These are phyloP conservation scores for Fusarium sterilihyphosum DNA, from an alignment of 2,329 filamentous ascomycete genomes.

Conservation along the genomic window DNA sequence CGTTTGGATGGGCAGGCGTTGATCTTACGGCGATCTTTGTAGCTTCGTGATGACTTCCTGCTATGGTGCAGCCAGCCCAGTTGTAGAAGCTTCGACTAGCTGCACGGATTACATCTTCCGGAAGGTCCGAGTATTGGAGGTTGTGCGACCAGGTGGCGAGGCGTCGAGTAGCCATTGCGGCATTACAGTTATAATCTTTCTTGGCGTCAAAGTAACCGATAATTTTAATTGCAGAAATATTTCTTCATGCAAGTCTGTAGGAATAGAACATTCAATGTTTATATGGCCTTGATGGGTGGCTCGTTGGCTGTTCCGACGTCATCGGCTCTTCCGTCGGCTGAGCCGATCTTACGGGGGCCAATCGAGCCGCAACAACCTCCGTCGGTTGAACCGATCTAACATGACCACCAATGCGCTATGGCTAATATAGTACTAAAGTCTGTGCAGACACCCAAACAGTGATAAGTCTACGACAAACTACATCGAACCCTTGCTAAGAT, in stretches of 20 bases:
- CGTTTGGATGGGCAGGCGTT: accelerated
- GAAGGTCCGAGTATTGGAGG: background rate
- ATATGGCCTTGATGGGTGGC: background rate
- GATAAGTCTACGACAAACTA: background rate
- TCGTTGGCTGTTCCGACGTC: background rate
- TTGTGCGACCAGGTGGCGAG: slow-evolving; percentile 1
- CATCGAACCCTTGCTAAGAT: background rate
- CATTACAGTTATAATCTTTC: too few relatives aligned
- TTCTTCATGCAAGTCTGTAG: accelerated
- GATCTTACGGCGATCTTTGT: background rate
- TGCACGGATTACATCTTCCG: background rate
- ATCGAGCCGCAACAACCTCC: background rate
- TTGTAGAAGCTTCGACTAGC: slow-evolving; percentile 8
- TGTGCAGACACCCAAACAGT: background rate
- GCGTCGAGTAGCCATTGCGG: background rate
- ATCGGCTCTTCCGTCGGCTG: slow-evolving; percentile 4
- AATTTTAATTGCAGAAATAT: too few relatives aligned
- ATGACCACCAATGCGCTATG: background rate
- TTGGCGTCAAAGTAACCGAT: too few relatives aligned
- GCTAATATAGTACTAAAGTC: background rate
- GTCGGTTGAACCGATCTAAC: background rate
- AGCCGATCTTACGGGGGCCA: background rate
- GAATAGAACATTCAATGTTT: background rate
- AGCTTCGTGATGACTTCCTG: background rate
- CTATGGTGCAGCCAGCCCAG: background rate